Evolutionary conservation across 1,139 yeast genomes (phyloP), one percentile per base, ranked within the genome.

Genomic region (Ogataea hybrid): DNA sequence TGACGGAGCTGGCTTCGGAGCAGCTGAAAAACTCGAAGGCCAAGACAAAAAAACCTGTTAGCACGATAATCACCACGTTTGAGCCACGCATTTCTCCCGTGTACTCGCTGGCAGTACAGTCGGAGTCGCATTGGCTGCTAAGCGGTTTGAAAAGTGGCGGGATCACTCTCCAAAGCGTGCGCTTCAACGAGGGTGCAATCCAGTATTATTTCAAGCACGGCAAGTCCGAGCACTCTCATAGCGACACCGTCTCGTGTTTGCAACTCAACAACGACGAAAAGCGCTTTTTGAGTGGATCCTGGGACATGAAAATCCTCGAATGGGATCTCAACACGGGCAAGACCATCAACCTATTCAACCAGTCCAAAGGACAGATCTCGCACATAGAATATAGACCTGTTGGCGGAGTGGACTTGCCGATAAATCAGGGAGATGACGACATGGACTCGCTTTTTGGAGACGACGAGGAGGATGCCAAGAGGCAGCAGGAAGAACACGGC

Each of bases 281-380:
- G 34, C 64, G 69, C 37, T 77, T 89, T 29, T 59, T 92, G 5
- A 83, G 94, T 32, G 98, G 97, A 0, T 78, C 94, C 5, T 92
- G 97, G 95, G 98, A 92, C 65, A 82, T 79, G 59, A 69, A 77
- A 6, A 73, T 85, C 3, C 67, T 82, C 18, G 77, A 83, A 52
- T 90, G 97, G 97, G 98, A 92, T 64, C 67, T 94, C 40, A 75
- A 85, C 50, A 77, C 84, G 0, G 97, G 97, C 2, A 69, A 71
- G 33, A 65, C 75, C 23, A 58, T 71, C 56, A 64, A 67, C 15
- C 54, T 68, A 23, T 86, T 71, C 55, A 56, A 66, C 5, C 80
- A 77, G 2, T 71, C 80, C 35, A 71, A 85, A 0, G 92, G 96
- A 2, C 97, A 92, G 60, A 71, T 92, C 2, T 81, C 95, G 6